Base-by-base conservation (phyloP, 2,329 filamentous ascomycete genomes). In the Talaromyces sp. region DNA sequence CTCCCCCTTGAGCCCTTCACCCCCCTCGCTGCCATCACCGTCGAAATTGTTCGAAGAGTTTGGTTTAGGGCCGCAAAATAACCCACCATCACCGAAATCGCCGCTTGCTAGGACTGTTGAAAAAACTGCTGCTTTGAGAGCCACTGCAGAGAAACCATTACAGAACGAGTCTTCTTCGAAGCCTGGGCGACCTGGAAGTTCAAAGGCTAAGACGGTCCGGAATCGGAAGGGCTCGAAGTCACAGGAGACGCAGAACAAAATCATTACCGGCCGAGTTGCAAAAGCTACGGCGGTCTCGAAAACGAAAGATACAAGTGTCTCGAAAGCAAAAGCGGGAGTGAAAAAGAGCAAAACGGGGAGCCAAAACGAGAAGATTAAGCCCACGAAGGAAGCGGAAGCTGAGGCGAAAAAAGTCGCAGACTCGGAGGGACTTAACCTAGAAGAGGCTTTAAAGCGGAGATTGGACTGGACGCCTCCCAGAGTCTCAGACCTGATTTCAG, bases 391-490 rank as follows among this genome's bases (percentile, higher is more conserved):
- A 28, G 28, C 45, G 2, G 45, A 48, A 33, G 17, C 45, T 13
- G 45, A 48, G 19, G 17, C 45, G 11, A 53, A 67, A 48, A 63
- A 67, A 22, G 17, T 22, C 55, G 61, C 59, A 60, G 59, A 63
- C 54, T 46, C 62, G 28, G 57, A 66, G 58, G 60, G 62, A 5
- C 54, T 75, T 25, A 65, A 71, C n/a, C 56, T 75, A 22, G 72
- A 72, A 61, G 61, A 68, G 46, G 88, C 87, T 7, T 69, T 81
- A 25, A 76, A 74, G 46, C 78, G 88, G 60, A 79, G 84, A 60
- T 66, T 74, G 13, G 80, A 86, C 59, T 91, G 88, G 89, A 91
- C 89, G 1, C 88, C 87, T 2, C 81, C 84, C 3, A 78, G 76
- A 48, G 61, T 33, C 63, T 66, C 39, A 59, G 64, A 33, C 61